Base-by-base conservation (phyloP, 2,329 filamentous ascomycete genomes). In the Talaromyces sp. region DNA sequence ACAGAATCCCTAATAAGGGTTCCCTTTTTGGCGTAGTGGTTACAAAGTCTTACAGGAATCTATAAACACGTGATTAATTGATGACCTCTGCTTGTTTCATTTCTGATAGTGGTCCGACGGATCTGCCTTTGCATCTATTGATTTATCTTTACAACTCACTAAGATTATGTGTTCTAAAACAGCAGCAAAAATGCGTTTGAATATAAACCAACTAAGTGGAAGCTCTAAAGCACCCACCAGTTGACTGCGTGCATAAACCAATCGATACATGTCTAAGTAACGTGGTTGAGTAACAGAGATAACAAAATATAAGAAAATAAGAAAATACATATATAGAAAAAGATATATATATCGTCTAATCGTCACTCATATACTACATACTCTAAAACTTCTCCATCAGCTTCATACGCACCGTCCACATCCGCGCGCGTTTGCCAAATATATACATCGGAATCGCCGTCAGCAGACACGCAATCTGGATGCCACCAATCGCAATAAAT, bases 381-480 rank as follows among this genome's bases (percentile, higher is more conserved):
- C 18, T 47, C 69, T 66, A 87, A 65, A 86, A 89, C 71, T 87
- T 90, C 83, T 96, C 92, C 89, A 96, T 93, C 65, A 96, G 79
- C 67, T 90, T 92, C 82, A 84, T 90, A 65, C 90, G 81, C 10
- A 93, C 91, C 0, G 93, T 98, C 94, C 93, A 97, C 91, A 97
- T 96, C 18, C 94, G 83, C 16, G 89, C 87, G 61, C 92, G 81
- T 82, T 98, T 98, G 18, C 94, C 94, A 70, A 87, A 97, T 23
- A 98, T 90, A 73, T 95, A 98, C 89, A 98, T 92, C 0, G 94
- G 94, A 60, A 97, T 88, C 0, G 92, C 90, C 59, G 83, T 86
- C 3, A 91, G 70, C 73, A 96, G 81, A 60, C 89, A 84, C 12
- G 86, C 85, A 36, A 97, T 76, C 76, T 98, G 94, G 31, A 98